Evolutionary conservation across 1,284 basidiomycete species (phyloP).

Genomic region (Fistulina hepatica): DNA sequence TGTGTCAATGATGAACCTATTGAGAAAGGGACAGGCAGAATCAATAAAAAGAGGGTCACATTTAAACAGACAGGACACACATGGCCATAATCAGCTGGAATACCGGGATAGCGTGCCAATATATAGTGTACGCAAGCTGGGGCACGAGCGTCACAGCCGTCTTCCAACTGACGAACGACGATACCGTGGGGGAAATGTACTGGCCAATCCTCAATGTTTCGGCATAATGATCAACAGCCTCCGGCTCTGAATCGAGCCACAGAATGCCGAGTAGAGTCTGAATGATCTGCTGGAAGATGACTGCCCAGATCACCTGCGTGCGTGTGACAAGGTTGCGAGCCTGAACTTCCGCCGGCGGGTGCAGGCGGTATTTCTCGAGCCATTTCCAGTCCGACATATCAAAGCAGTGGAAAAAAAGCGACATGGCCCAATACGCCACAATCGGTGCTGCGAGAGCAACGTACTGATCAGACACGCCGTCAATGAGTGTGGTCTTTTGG

Average conservation of each 20-base stretch:
- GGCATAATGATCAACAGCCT: constrained; percentile 40
- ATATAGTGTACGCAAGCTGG: constrained; percentile 54
- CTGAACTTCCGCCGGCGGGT: constrained; percentile 77
- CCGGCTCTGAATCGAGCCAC: constrained; percentile 50
- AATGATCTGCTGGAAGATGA: constrained; percentile 75
- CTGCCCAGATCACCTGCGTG: constrained; percentile 63
- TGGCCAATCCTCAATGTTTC: constrained; percentile 34
- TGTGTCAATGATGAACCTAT: constrained; percentile 89
- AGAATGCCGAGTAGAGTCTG: constrained; percentile 72
- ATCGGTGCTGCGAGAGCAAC: constrained; percentile 71
- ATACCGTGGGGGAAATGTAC: constrained; percentile 30
- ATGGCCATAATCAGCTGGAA: constrained; percentile 74
- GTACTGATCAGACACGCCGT: constrained; percentile 60
- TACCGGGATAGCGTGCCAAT: constrained; percentile 91
- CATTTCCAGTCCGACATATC: constrained; percentile 69
- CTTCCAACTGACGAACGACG: constrained; percentile 31
- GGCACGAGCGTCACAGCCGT: constrained; percentile 32
- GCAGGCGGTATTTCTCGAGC: constrained; percentile 81
- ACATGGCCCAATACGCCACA: constrained; percentile 80
- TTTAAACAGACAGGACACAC: constrained; percentile 56
- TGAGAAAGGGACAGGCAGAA: constrained; percentile 10
- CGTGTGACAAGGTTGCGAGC: constrained; percentile 70
- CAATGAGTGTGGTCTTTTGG: constrained; percentile 40
- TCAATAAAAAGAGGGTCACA: constrained; percentile 1
- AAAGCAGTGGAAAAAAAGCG: constrained; percentile 72